Conservation (phyloP, 2,329 filamentous ascomycete species). For the Zymoseptoria passerinii region DNA sequence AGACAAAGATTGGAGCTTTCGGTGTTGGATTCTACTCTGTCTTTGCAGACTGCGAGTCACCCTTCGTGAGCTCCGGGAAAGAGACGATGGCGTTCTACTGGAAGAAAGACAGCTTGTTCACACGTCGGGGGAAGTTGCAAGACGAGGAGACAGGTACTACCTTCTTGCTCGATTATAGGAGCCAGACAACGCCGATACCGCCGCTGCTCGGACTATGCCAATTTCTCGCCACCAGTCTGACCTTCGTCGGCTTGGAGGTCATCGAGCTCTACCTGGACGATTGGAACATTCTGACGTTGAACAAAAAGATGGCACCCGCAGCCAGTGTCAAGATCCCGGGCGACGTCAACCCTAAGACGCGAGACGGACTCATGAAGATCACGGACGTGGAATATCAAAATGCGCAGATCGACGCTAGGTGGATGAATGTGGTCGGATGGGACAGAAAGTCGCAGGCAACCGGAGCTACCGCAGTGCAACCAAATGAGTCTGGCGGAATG, state of each 20-base stretch:
- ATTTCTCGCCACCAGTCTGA: conserved; percentile 89
- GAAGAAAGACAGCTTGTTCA: conserved; percentile 97
- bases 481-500: conserved; percentile 16
- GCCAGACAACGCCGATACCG: conserved; percentile 76
- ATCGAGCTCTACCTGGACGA: conserved; percentile 90
- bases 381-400: conserved; percentile 72
- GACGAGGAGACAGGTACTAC: conserved; percentile 63
- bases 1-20: conserved; percentile 98
- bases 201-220: conserved; percentile 79
- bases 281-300: conserved; percentile 67
- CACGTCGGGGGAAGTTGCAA: conserved; percentile 67
- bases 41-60: conserved; percentile 95
- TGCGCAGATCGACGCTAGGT: conserved; percentile 83
- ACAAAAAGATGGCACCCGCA: conserved; percentile 78
- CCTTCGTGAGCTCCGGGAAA: conserved; percentile 85
- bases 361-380: conserved; percentile 83
- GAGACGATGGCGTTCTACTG: conserved; percentile 99
- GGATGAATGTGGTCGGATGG: conserved; percentile 83
- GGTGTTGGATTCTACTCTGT: conserved; percentile 98
- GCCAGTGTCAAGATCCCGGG: conserved; percentile 63
- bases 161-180: conserved; percentile 93
- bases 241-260: conserved; percentile 80
- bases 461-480: conserved; percentile 7
- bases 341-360: conserved; percentile 73
- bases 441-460: conserved; percentile 42